Base-by-base conservation (phyloP, 495 filamentous ascomycete species). In the Sporormia fimetaria region DNA sequence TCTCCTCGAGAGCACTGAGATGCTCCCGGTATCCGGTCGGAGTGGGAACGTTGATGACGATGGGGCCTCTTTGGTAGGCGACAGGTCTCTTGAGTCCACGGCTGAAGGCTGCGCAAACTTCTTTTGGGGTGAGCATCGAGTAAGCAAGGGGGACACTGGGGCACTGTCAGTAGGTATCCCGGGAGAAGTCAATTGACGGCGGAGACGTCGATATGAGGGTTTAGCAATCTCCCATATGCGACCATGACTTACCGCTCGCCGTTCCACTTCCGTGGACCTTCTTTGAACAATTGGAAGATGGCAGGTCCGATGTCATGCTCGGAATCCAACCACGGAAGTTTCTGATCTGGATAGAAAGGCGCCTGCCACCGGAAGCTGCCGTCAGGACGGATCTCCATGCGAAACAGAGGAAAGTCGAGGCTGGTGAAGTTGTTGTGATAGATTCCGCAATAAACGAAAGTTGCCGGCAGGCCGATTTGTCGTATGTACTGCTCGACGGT, bases 391-490 rank as follows among this genome's bases (percentile, higher is more conserved):
- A 90, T 62, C 55, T 92, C 83, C 81, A 93, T 93, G 60, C 85
- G 83, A 63, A 94, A 94, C 6, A 98, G 68, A 2, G 90, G 90
- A 59, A 93, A 95, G 0, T 79, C 82, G 18, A 95, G 69, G 42
- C 80, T 86, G 7, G 87, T 95, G 65, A 98, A 98, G 60, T 98
- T 98, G 62, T 98, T 96, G 64, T 95, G 94, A 67, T 96, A 98
- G 51, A 94, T 94, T 27, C 90, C 90, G 21, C 86, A 81, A 58
- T 95, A 96, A 47, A 95, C 76, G 49, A 94, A 95, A 6, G 88
- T 95, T 1, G 86, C 74, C 0, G 87, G 83, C 6, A 95, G 64
- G 2, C 75, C 81, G 31, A 92, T 72, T 57, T 85, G 76, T 20
- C 82, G 79, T 31, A 94, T 71, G 57, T 94, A 94, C 38, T 87